Evolutionary conservation across 1,284 basidiomycete genomes (phyloP), one percentile per base, ranked within the genome.

Genomic region (Sanguinoderma infundibulare): DNA sequence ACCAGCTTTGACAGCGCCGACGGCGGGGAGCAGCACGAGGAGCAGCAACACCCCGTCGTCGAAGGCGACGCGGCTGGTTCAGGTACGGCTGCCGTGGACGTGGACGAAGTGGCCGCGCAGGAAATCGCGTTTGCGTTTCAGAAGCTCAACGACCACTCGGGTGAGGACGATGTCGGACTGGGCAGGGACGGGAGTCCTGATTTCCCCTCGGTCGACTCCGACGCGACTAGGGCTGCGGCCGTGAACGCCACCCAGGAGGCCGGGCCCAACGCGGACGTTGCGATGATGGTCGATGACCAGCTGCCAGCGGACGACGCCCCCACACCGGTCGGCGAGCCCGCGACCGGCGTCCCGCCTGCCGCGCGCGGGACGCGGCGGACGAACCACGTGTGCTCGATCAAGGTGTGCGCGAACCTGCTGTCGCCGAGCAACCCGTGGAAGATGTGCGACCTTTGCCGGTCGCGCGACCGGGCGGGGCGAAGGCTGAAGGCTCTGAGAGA

Each of bases 331-430:
- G 67, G 69, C 5, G 66, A 65, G 51, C 63, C 67, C 26, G 58
- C 50, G 2, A 61, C 65, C n/a, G 65, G 69, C 46, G 60, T 74
- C 8, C 74, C 76, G 14, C 72, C 76, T 15, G 69, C 72, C 5
- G 73, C 73, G 47, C 72, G 75, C 2, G 76, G 77, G 26, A 69
- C 66, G 20, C 72, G 74, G 38, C 71, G 76, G 30, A 75, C 72
- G 50, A 77, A 74, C 63, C 75, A 76, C 51, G 72, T 74, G 5
- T 83, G 81, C 61, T 74, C 73, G n/a, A 74, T 77, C 49, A 75
- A 75, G 34, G 65, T 65, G n/a, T 84, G 82, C 62, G 70, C 75
- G 44, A 84, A 84, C 60, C 69, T 83, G 14, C 71, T 83, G n/a
- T 72, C 74, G 22, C 76, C 77, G 30, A 68, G 67, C 32, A 71